Conservation (phyloP, 495 filamentous ascomycete genomes). For the Xylaria cubensis region DNA sequence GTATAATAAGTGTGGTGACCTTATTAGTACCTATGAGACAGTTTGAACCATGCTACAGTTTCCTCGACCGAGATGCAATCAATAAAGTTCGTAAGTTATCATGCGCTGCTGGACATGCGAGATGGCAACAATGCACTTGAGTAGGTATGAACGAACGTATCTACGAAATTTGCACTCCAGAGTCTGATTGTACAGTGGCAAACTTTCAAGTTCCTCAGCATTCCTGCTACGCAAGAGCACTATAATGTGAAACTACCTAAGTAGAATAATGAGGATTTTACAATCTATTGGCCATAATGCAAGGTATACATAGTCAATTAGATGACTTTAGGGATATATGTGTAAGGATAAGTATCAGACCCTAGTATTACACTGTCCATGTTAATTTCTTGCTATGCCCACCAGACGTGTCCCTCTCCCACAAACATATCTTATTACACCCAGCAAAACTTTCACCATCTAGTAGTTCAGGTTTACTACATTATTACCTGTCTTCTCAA, state of each 20-base stretch:
- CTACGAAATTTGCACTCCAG: too few species aligned
- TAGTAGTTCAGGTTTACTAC: neutral
- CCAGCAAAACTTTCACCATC: neutral
- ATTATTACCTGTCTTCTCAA: too few species aligned
- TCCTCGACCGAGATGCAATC: neutral
- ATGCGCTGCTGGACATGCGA: neutral
- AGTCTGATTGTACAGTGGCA: neutral
- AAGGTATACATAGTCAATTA: too few species aligned
- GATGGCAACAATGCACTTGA: neutral
- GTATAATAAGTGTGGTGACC: neutral
- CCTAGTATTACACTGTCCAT: neutral
- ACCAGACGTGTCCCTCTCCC: neutral
- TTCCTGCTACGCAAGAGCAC: too few species aligned
- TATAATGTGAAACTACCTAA: too few species aligned
- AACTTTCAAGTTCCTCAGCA: too few species aligned
- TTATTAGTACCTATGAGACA: neutral
- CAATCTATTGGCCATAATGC: too few species aligned
- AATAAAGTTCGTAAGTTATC: neutral
- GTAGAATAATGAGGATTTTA: neutral
- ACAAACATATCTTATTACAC: neutral
- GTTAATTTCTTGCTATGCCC: neutral
- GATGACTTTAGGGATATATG: too few species aligned
- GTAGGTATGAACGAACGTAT: neutral
- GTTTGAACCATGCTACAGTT: neutral
- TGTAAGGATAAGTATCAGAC: too few species aligned